Evolutionary conservation across 2,329 filamentous ascomycete genomes (phyloP).

Genomic region (Aspergillus quadricinctus): DNA sequence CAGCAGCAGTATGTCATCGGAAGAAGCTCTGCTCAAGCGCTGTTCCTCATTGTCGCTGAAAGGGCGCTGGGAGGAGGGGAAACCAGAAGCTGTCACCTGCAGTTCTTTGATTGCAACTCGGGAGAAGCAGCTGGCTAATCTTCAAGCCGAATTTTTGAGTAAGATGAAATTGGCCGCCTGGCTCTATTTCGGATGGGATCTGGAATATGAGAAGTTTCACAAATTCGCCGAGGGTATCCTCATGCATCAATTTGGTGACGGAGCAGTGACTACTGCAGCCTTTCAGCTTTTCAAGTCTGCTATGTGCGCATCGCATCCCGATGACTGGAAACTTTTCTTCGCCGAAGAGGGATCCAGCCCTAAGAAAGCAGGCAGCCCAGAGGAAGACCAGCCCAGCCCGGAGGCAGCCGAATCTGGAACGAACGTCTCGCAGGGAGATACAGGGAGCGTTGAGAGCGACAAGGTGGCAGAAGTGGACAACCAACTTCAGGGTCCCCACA

Average conservation of each 20-base stretch:
- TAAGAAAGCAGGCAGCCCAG: neutral
- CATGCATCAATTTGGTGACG: slow-evolving; percentile 27
- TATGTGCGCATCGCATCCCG: slow-evolving; percentile 9
- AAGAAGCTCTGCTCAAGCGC: slow-evolving; percentile 53
- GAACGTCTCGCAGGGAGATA: neutral
- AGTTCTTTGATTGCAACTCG: slow-evolving; percentile 26
- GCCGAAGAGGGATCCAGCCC: neutral
- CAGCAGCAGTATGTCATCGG: slow-evolving; percentile 42
- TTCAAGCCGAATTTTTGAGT: slow-evolving; percentile 17
- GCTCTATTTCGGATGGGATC: slow-evolving; percentile 23
- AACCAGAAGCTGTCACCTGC: slow-evolving; percentile 29
- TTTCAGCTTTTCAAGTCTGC: slow-evolving; percentile 18
- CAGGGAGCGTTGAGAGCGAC: neutral
- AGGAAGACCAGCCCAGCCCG: neutral
- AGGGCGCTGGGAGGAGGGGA: slow-evolving; percentile 21
- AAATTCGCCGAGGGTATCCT: slow-evolving; percentile 24
- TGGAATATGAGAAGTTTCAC: slow-evolving; percentile 22
- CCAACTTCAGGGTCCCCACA: neutral
- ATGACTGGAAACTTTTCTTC: slow-evolving; percentile 32
- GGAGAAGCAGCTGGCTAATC: slow-evolving; percentile 18
- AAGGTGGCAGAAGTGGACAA: neutral
- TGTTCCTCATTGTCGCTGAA: slow-evolving; percentile 34
- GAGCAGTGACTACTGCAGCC: slow-evolving; percentile 18
- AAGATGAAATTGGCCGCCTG: slow-evolving; percentile 28
- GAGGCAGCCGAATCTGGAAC: neutral